phyloP scores from a whole-genome alignment of 345 rosid genomes.

The Hypericum perforatum region DNA sequence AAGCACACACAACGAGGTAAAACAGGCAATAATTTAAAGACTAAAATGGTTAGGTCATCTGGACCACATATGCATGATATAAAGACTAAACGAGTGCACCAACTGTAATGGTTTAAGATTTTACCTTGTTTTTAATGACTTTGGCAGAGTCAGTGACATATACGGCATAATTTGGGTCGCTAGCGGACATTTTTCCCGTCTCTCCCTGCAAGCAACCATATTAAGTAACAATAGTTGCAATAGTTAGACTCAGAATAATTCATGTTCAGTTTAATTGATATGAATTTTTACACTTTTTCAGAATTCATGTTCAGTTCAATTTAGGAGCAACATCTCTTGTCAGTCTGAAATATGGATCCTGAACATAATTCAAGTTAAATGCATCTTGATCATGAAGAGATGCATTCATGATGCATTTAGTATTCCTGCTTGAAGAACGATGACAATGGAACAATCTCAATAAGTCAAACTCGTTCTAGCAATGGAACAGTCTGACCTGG shows the following conservation, averaged over 20 bases:
- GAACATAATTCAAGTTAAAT: conserved; percentile 14
- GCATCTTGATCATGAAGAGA: too few relatives aligned
- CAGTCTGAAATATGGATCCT: conserved; percentile 99
- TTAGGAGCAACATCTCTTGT: conserved; percentile 97
- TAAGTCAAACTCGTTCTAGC: neutral
- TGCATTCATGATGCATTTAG: too few relatives aligned
- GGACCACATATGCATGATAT: too few relatives aligned
- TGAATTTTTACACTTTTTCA: too few relatives aligned
- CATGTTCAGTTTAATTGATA: too few relatives aligned
- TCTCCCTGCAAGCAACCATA: conserved; percentile 55
- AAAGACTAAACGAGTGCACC: too few relatives aligned
- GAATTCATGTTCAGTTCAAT: conserved; percentile 7
- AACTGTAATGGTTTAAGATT: conserved; percentile 1
- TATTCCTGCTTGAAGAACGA: too few relatives aligned
- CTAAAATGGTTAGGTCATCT: neutral
- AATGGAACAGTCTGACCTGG: conserved; percentile 42
- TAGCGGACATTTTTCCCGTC: conserved; percentile 93
- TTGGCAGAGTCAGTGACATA: conserved; percentile 83
- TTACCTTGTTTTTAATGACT: conserved; percentile 72
- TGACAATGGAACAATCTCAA: too few relatives aligned
- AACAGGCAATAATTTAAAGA: neutral
- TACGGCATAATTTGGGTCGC: conserved; percentile 91
- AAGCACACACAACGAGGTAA: neutral
- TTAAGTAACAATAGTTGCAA: neutral
- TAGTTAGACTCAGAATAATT: too few relatives aligned